Conservation (phyloP, 2,329 filamentous ascomycete genomes). For the Microthyrium microscopicum region DNA sequence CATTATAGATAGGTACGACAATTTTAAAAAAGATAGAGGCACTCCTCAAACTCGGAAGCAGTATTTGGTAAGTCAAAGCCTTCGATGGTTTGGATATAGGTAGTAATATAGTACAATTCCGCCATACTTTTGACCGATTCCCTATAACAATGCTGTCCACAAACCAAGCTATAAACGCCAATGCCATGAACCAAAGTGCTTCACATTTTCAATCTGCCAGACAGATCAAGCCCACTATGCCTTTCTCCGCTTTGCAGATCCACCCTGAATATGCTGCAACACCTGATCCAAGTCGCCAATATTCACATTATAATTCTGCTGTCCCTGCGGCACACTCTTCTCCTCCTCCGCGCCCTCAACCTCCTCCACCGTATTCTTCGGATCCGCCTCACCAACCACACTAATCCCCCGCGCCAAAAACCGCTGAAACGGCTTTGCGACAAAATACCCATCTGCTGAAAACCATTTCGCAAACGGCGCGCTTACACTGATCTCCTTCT, state of each 20-base stretch:
- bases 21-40: too few relatives aligned
- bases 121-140: too few relatives aligned
- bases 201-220: too few relatives aligned
- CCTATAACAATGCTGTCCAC: too few relatives aligned
- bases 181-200: too few relatives aligned
- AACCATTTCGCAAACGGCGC: constrained; percentile 63
- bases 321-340: not conserved
- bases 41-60: too few relatives aligned
- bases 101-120: too few relatives aligned
- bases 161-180: too few relatives aligned
- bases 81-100: too few relatives aligned
- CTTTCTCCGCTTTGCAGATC: constrained; percentile 1
- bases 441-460: constrained; percentile 53
- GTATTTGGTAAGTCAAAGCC: too few relatives aligned
- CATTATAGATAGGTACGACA: too few relatives aligned
- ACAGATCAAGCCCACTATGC: too few relatives aligned
- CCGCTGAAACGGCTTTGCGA: constrained; percentile 61
- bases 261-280: constrained; percentile 20
- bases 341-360: constrained; percentile 2
- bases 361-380: constrained; percentile 29
- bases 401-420: constrained; percentile 55
- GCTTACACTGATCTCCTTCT: constrained; percentile 35
- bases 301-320: not conserved
- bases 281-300: constrained; percentile 12
- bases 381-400: constrained; percentile 48